Evolutionary conservation across 2,329 filamentous ascomycete species (phyloP), one percentile per base, ranked within the genome.

Genomic region (Monosporascus sp.): DNA sequence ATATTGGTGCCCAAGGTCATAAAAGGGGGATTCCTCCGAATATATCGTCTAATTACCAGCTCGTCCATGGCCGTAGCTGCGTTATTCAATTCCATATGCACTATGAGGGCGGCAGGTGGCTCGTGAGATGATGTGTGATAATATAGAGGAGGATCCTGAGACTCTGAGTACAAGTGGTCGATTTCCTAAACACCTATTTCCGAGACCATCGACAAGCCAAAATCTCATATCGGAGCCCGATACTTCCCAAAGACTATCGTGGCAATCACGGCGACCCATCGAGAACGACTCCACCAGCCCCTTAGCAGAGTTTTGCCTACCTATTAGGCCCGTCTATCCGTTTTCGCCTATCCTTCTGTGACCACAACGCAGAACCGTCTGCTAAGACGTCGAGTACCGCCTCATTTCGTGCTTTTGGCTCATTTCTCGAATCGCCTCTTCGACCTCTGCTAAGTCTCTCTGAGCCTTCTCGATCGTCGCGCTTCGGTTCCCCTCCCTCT

Each of bases 381-480:
- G 7, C 43, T 59, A 78, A 60, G 68, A 64, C 65, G 63, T 63
- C 53, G 65, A 78, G 69, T 59, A 76, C 64, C 61, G 70, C 57
- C 69, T 68, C 26, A 64, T 63, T 40, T 69, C 58, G 54, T 78
- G 74, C 52, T 72, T 66, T 11, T 61, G 55, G 48, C 63, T 63
- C 67, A 86, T 74, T 49, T 72, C 72, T 44, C 70, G 55, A 60
- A 86, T 79, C 70, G 91, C 87, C 55, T 70, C 73, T 58, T 78
- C 66, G 58, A 95, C 80, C 53, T 85, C 80, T 46, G 72, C 68
- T 69, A 93, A 89, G 63, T 92, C 89, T 51, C 74, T 72, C 60
- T 86, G 78, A 55, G 92, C 83, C 59, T 83, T 81, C 68, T 86
- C 82, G 68, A 95, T 88, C 51, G 88, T 86, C 50, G 87, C 87